Conservation (phyloP, 495 filamentous ascomycete genomes). For the Annulohypoxylon stygium region DNA sequence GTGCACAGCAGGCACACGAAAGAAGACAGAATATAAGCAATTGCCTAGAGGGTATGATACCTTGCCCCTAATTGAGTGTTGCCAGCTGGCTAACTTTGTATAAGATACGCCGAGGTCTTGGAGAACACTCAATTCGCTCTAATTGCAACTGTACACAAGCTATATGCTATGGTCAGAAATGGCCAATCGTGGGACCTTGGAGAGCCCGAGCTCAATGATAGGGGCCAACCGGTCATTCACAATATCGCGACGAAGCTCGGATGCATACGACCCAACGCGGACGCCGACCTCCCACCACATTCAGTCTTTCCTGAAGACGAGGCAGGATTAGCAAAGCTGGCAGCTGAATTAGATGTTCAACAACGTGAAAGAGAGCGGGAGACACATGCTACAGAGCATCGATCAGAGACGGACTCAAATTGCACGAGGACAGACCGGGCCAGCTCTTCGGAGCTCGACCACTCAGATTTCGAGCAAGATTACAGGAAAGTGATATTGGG, state of each 20-base stretch:
- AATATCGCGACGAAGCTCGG: slow-evolving; percentile 69
- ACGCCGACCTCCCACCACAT: slow-evolving; percentile 66
- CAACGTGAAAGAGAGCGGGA: slow-evolving; percentile 51
- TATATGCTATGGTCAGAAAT: slow-evolving; percentile 69
- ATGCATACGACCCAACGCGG: slow-evolving; percentile 67
- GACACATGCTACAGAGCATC: slow-evolving; percentile 50
- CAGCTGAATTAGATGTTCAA: slow-evolving; percentile 61
- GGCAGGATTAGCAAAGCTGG: slow-evolving; percentile 64
- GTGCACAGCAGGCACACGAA: slow-evolving; percentile 68
- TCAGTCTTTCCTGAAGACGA: slow-evolving; percentile 67
- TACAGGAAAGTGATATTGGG: slow-evolving; percentile 60
- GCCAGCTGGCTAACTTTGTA: slow-evolving; percentile 41
- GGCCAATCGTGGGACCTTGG: slow-evolving; percentile 67
- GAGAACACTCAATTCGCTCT: slow-evolving; percentile 70
- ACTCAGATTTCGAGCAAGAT: slow-evolving; percentile 65
- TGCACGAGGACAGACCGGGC: slow-evolving; percentile 60
- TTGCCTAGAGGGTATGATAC: slow-evolving; percentile 63
- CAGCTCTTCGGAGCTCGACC: slow-evolving; percentile 66
- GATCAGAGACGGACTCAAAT: slow-evolving; percentile 53
- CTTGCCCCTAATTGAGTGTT: background rate
- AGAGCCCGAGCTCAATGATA: slow-evolving; percentile 68
- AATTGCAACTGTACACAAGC: slow-evolving; percentile 69
- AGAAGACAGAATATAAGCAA: slow-evolving; percentile 72
- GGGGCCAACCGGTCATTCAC: slow-evolving; percentile 68
- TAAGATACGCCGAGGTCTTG: slow-evolving; percentile 68